A percentile compares a stretch with the other conserved stretches of the same genome.
phyloP scores from a whole-genome alignment of 352 stramenopile genomes.

The Pythium volutum region DNA sequence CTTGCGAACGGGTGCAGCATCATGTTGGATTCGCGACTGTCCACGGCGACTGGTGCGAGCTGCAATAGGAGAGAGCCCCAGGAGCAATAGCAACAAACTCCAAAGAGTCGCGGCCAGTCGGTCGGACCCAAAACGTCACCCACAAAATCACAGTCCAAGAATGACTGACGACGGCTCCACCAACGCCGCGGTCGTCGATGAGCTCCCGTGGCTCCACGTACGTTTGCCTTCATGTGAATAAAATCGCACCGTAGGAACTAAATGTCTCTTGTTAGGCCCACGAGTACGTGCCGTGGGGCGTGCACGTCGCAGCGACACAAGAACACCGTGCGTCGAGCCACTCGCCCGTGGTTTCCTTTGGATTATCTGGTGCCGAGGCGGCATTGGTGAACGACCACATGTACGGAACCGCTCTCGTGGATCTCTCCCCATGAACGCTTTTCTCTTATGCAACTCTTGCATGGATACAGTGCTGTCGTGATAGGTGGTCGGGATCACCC shows the following conservation, averaged over 20 bases:
- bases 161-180: constrained; percentile 5
- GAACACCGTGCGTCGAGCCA: constrained; percentile 13
- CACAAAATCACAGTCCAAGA: not conserved
- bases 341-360: constrained; percentile 11
- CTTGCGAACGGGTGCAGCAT: constrained; percentile 79
- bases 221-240: not conserved
- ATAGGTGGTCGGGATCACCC: constrained; percentile 49
- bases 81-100: not conserved
- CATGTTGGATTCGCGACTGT: constrained; percentile 34
- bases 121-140: not conserved
- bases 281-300: constrained; percentile 42
- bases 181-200: not conserved
- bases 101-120: constrained; percentile 21
- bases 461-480: constrained; percentile 44
- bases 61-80: constrained; percentile 1
- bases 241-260: not conserved
- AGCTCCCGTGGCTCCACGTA: constrained; percentile 27
- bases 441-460: not conserved
- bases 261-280: constrained; percentile 24
- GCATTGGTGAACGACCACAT: constrained; percentile 45
- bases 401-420: too few species aligned
- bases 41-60: not conserved
- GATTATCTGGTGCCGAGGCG: constrained; percentile 24
- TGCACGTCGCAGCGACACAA: constrained; percentile 33
- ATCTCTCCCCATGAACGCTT: too few species aligned